Base-by-base conservation (phyloP, 768 basidiomycete species). In the Trichaptum fuscoviolaceum region DNA sequence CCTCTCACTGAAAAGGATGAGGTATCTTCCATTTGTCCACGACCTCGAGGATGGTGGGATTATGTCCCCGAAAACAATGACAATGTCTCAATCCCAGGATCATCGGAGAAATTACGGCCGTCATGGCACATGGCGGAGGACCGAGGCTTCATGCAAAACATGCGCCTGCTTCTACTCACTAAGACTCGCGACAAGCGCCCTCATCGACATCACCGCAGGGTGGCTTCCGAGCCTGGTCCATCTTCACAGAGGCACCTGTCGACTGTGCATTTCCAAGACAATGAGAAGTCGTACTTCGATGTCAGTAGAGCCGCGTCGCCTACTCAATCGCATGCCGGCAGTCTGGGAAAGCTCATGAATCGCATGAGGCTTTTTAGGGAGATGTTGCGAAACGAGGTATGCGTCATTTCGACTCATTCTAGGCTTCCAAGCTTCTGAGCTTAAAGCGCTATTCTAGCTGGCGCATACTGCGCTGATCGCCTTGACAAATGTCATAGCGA, bases 341-440 rank as follows among this genome's bases (percentile, higher is more conserved):
- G 80, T 26, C 70, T 85, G 30, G 81, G 82, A 62, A 79, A 81
- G 67, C 77, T 84, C 60, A 77, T 87, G 52, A 83, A 85, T 10
- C 78, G 81, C 15, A 82, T 86, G 78, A 80, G 80, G 65, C 75
- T 85, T 27, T 84, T 89, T 67, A 82, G 79, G 30, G 73, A 81
- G 70, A 86, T 86, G 35, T 81, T 89, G 76, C 83, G 80, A 69
- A 83, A 89, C 72, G 88, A 89, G 81, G 87, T 87, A 70, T n/a
- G 30, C 79, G 0, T 17, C 36, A 23, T 57, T 7, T 52, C 30
- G 7, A 35, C n/a, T 26, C 27, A 52, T 12, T 1, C 0, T 35
- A 24, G 7, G 52, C 52, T 6, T 57, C 25, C n/a, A n/a, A 1
- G 35, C 42, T 17, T 35, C 3, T 17, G 35, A 35, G 23, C 23